Conservation (phyloP, 2,329 filamentous ascomycete species). For the Alternaria solani region DNA sequence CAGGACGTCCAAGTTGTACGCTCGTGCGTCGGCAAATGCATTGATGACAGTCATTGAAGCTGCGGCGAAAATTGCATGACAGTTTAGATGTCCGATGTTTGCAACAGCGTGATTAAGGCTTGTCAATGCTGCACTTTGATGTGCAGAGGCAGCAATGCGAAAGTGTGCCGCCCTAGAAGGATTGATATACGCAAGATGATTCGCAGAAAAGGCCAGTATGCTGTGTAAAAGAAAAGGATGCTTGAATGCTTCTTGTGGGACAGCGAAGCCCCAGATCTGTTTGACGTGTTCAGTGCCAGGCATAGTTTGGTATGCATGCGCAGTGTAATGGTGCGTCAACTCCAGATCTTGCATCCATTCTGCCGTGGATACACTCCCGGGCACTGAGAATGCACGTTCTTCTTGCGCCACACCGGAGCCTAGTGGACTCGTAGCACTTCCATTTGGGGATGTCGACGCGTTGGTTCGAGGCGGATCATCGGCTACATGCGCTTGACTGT, state of each 20-base stretch:
- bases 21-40: slow-evolving; percentile 33
- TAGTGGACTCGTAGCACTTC: slow-evolving; percentile 2
- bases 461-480: slow-evolving; percentile 1
- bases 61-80: slow-evolving; percentile 39
- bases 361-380: not conserved
- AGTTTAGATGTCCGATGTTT: slow-evolving; percentile 35
- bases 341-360: slow-evolving; percentile 41
- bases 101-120: slow-evolving; percentile 32
- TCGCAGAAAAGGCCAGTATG: slow-evolving; percentile 50
- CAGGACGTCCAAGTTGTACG: slow-evolving; percentile 30
- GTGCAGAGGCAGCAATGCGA: slow-evolving; percentile 37
- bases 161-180: slow-evolving; percentile 28
- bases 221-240: slow-evolving; percentile 51
- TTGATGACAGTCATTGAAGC: slow-evolving; percentile 36
- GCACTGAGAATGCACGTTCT: not conserved
- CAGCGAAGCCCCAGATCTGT: slow-evolving; percentile 44
- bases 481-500: slow-evolving; percentile 1
- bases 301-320: slow-evolving; percentile 33
- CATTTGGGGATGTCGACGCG: slow-evolving; percentile 5
- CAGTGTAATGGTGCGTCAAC: slow-evolving; percentile 42
- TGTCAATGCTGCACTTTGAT: slow-evolving; percentile 37
- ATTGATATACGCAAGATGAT: slow-evolving; percentile 45
- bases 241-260: slow-evolving; percentile 47
- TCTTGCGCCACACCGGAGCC: not conserved
- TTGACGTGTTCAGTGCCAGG: slow-evolving; percentile 33